Conservation (phyloP, 2,329 filamentous ascomycete genomes). For the Trichoderma polysporum region DNA sequence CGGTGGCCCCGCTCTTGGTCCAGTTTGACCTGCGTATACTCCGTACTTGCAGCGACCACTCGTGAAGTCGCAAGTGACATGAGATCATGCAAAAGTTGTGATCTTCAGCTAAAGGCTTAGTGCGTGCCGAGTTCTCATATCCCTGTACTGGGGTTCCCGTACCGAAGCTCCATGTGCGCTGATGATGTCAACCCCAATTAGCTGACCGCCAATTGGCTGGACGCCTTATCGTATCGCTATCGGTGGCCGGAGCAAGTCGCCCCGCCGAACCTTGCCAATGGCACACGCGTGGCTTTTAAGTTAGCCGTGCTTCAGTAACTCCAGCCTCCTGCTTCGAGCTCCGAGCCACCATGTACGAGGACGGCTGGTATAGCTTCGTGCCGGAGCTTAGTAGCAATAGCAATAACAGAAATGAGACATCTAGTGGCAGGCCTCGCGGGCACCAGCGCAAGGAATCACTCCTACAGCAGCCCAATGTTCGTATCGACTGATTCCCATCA, state of each 20-base stretch:
- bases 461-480: constrained; percentile 64
- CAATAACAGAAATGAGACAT: constrained; percentile 49
- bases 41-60: not conserved
- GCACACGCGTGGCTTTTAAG: constrained; percentile 32
- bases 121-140: not conserved
- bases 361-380: constrained; percentile 80
- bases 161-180: not conserved
- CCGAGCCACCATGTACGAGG: constrained; percentile 66
- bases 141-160: constrained; percentile 17
- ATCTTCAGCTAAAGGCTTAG: constrained; percentile 3
- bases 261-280: constrained; percentile 31
- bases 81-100: constrained; percentile 18
- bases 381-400: constrained; percentile 58
- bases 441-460: constrained; percentile 70
- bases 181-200: constrained; percentile 17
- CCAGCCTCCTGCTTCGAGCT: constrained; percentile 1
- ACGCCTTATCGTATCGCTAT: constrained; percentile 16
- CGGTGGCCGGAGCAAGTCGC: constrained; percentile 33
- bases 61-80: constrained; percentile 3
- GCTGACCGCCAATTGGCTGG: constrained; percentile 16
- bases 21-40: constrained; percentile 1
- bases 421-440: constrained; percentile 45
- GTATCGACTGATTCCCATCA: constrained; percentile 29
- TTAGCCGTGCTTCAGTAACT: constrained; percentile 18
- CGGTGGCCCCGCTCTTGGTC: not conserved